Conservation (phyloP, 805 yeast genomes). For the Wickerhamiella occidentalis region DNA sequence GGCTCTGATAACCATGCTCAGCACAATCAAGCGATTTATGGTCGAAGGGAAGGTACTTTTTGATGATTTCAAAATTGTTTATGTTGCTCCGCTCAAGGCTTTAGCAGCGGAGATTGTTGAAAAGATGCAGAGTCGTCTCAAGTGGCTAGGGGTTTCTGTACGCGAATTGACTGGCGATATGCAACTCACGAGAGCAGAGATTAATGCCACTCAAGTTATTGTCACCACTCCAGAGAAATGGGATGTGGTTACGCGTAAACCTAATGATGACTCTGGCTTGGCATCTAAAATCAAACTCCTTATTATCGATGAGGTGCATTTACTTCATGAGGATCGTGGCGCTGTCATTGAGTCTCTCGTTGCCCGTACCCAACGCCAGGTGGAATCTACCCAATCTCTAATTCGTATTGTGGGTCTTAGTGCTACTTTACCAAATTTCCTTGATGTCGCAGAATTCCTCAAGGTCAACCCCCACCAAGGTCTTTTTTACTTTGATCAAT, state of each 20-base stretch:
- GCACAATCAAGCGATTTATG: slow-evolving; percentile 55
- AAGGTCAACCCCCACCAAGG: slow-evolving; percentile 80
- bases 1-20: slow-evolving; percentile 68
- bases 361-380: slow-evolving; percentile 88
- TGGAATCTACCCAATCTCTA: slow-evolving; percentile 87
- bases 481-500: slow-evolving; percentile 85
- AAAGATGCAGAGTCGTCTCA: slow-evolving; percentile 62
- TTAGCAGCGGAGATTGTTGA: slow-evolving; percentile 94
- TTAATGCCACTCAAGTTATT: slow-evolving; percentile 68
- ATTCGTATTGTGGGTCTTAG: slow-evolving; percentile 88
- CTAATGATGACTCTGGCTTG: slow-evolving; percentile 75
- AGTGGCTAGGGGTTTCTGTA: slow-evolving; percentile 78
- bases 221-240: slow-evolving; percentile 95
- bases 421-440: slow-evolving; percentile 83
- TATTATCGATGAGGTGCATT: slow-evolving; percentile 92
- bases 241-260: slow-evolving; percentile 95
- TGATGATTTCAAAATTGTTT: slow-evolving; percentile 79
- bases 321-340: slow-evolving; percentile 97
- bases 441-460: slow-evolving; percentile 89
- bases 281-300: slow-evolving; percentile 73
- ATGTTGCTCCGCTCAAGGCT: slow-evolving; percentile 89
- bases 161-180: slow-evolving; percentile 90
- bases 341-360: slow-evolving; percentile 92
- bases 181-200: slow-evolving; percentile 77
- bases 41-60: slow-evolving; percentile 55